These are phyloP conservation scores for Cucumis cinereus DNA, from an alignment of 306 rosid genomes.

Conservation along the genomic window DNA sequence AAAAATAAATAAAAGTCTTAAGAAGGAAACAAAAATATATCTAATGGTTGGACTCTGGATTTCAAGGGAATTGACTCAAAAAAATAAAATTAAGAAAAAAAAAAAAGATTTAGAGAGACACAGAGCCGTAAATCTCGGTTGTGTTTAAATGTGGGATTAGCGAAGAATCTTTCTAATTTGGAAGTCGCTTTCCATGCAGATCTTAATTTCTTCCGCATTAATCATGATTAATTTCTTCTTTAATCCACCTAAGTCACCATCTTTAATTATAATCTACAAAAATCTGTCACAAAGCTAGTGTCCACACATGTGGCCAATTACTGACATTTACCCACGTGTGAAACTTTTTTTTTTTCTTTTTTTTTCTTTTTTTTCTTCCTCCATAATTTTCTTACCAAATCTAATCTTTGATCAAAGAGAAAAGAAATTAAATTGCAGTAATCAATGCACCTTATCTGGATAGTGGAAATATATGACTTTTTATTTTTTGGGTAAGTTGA, in stretches of 20 bases:
- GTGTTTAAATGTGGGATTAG: background rate
- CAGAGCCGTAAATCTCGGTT: background rate
- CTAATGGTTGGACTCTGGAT: background rate
- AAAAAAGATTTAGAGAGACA: background rate
- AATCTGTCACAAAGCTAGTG: background rate
- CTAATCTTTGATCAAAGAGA: background rate
- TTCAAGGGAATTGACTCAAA: background rate
- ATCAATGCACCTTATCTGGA: slow-evolving; percentile 1
- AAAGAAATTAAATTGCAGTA: background rate
- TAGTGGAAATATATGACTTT: background rate
- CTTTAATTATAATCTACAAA: background rate
- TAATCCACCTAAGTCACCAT: background rate
- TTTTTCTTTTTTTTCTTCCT: background rate
- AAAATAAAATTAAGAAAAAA: background rate
- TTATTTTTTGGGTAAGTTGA: background rate
- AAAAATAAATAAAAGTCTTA: background rate
- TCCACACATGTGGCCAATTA: background rate
- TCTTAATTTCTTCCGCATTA: background rate
- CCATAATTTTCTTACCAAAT: background rate
- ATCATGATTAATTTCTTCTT: background rate
- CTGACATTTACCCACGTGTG: background rate
- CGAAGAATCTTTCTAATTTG: background rate
- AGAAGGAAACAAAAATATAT: background rate
- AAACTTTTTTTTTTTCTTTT: background rate
- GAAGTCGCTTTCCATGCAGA: background rate